Evolutionary conservation across 2,329 filamentous ascomycete genomes (phyloP), one percentile per base, ranked within the genome.

Genomic region (Exophiala sp.): DNA sequence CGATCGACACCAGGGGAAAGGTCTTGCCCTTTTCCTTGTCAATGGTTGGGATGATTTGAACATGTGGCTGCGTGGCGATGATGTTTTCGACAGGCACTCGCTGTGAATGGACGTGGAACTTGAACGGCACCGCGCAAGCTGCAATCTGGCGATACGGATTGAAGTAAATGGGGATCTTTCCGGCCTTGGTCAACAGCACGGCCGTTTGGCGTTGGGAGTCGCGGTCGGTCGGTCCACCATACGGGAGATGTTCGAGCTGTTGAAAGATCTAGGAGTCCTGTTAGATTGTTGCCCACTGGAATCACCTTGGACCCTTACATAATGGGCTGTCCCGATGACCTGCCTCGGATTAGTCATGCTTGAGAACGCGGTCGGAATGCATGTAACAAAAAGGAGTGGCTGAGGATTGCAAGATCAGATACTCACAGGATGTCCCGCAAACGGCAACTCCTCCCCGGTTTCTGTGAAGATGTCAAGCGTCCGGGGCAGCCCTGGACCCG

Each of bases 61-160:
- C 52, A 18, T 57, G 56, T 16, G 57, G 62, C 41, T 65, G 63
- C 21, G 57, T 55, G 32, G 57, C 53, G 16, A 65, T 55, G 37
- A 64, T 52, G 34, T 60, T 60, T 23, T 65, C 52, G 23, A 62
- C 52, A 13, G 62, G 59, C 21, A 67, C 64, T 5, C 58, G 60
- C 19, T 62, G 52, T 21, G 58, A 58, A 66, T 89, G 85, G 48
- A 81, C 61, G 59, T 79, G 83, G 55, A 83, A 73, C 53, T 84
- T 72, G 63, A 87, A 82, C 27, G 85, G 84, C 55, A 90, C 82
- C 2, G 66, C 67, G 13, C 83, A 83, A 44, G 73, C 75, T 3
- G 82, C 78, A n/a, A 72, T 63, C 30, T 64, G 64, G 18, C 65
- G 67, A 7, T 60, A 58, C 2, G 67, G 61, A 57, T 70, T 65